phyloP scores from a whole-genome alignment of 202 grass and related monocot genomes.

The Elaeis oleifera region DNA sequence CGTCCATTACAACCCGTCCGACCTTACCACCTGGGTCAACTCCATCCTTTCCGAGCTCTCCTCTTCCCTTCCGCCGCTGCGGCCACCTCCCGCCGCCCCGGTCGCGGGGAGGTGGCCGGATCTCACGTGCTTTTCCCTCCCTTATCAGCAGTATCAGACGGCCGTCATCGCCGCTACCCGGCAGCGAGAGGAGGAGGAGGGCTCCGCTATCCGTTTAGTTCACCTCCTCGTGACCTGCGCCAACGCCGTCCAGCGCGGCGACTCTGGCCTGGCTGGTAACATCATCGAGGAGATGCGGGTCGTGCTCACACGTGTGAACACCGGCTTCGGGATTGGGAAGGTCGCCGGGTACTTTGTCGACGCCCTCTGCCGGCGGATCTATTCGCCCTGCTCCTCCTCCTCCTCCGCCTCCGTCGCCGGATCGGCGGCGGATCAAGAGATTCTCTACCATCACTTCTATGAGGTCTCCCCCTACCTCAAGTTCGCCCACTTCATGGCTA shows the following conservation, averaged over 20 bases:
- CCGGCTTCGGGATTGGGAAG: constrained; percentile 57
- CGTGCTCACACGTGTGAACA: constrained; percentile 39
- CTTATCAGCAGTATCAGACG: neutral
- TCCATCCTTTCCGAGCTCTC: constrained; percentile 23
- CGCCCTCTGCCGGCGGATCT: constrained; percentile 58
- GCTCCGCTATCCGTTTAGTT: constrained; percentile 60
- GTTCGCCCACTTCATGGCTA: constrained; percentile 17
- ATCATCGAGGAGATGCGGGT: constrained; percentile 45
- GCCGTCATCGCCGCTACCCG: constrained; percentile 29
- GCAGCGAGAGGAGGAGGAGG: constrained; percentile 70
- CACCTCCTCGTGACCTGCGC: constrained; percentile 84
- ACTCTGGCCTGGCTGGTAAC: constrained; percentile 30
- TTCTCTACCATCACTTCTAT: constrained; percentile 14
- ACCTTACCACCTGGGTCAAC: constrained; percentile 22
- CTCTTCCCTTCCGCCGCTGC: neutral
- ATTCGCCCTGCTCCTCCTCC: constrained; percentile 19
- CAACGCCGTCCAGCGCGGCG: constrained; percentile 51
- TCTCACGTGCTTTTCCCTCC: neutral
- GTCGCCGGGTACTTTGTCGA: constrained; percentile 75
- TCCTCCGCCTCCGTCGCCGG: neutral
- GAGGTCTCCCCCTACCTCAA: constrained; percentile 14
- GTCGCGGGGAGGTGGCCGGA: neutral
- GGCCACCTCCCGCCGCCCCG: neutral
- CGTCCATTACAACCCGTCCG: constrained; percentile 17
- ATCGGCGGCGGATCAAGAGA: neutral